Percentiles rank a stretch among this genome's conserved stretches.
phyloP scores from a whole-genome alignment of 1,284 basidiomycete genomes.

The Mycosarcoma maydis region DNA sequence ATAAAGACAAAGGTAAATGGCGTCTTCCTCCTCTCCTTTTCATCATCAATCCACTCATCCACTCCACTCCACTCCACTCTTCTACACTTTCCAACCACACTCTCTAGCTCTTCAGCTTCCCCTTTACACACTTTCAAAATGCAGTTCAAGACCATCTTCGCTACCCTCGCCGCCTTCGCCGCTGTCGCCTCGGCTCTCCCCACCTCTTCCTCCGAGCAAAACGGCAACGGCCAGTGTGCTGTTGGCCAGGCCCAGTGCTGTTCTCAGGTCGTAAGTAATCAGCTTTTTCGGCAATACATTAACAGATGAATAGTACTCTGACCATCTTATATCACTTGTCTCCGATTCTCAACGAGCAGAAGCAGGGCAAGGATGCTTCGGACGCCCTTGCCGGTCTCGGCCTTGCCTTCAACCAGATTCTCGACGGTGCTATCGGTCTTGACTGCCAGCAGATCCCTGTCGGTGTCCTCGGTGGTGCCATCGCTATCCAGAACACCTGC shows the following conservation, averaged over 20 bases:
- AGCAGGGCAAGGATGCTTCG: slow-evolving; percentile 42
- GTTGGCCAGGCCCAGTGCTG: slow-evolving; percentile 52
- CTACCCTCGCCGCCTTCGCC: slow-evolving; percentile 41
- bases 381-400: slow-evolving; percentile 49
- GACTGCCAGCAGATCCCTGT: slow-evolving; percentile 49
- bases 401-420: slow-evolving; percentile 46
- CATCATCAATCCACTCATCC: slow-evolving; percentile 51
- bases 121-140: slow-evolving; percentile 42
- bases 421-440: slow-evolving; percentile 48
- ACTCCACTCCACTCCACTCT: slow-evolving; percentile 48
- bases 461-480: slow-evolving; percentile 20
- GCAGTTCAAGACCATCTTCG: slow-evolving; percentile 58
- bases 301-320: too few species aligned
- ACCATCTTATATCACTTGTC: too few species aligned
- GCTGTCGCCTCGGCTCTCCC: slow-evolving; percentile 43
- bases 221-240: slow-evolving; percentile 49
- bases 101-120: slow-evolving; percentile 43
- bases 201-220: slow-evolving; percentile 17
- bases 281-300: background rate
- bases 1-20: slow-evolving; percentile 38
- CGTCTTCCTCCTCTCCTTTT: slow-evolving; percentile 34
- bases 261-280: slow-evolving; percentile 42
- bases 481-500: slow-evolving; percentile 46
- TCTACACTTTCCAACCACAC: slow-evolving; percentile 35
- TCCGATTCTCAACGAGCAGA: slow-evolving; percentile 26